phyloP scores from a whole-genome alignment of 2,329 filamentous ascomycete genomes.

The Exophiala phaeomuriformis region DNA sequence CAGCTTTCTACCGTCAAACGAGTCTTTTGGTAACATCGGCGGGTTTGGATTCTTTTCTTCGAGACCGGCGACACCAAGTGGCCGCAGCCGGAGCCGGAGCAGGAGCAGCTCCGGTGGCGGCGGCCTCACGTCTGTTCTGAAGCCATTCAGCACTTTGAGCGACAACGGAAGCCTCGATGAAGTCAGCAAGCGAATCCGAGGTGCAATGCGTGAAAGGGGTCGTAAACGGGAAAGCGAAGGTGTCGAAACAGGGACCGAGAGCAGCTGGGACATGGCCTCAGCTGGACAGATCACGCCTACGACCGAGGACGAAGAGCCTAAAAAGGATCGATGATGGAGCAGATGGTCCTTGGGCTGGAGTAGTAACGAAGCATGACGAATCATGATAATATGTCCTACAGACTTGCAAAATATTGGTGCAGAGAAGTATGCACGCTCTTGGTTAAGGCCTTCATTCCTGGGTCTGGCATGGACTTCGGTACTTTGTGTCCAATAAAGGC shows the following conservation, averaged over 20 bases:
- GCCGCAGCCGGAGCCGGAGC: conserved; percentile 61
- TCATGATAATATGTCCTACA: background rate
- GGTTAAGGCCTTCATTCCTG: no score
- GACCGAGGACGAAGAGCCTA: conserved; percentile 26
- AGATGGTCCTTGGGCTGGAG: background rate
- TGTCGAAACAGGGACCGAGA: conserved; percentile 23
- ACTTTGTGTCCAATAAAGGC: no score
- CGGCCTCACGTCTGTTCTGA: conserved; percentile 51
- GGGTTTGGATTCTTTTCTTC: conserved; percentile 86
- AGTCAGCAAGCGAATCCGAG: conserved; percentile 74
- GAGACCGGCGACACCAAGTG: conserved; percentile 71
- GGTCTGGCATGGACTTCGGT: no score
- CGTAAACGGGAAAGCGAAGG: conserved; percentile 40
- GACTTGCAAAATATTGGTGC: no score
- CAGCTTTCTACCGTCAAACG: conserved; percentile 64
- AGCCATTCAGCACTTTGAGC: conserved; percentile 57
- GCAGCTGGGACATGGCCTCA: conserved; percentile 27
- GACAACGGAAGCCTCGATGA: conserved; percentile 68
- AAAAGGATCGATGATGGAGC: conserved; percentile 21
- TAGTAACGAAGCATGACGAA: background rate
- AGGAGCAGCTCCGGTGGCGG: conserved; percentile 62
- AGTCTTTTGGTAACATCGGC: conserved; percentile 86
- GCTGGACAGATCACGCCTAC: conserved; percentile 21
- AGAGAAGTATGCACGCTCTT: no score
- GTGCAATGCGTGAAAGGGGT: conserved; percentile 74